Percentiles rank a stretch among this genome's conserved stretches.
Evolutionary conservation across 108 stramenopile species (phyloP).

Genomic region (Pseudonitzschia pungens): DNA sequence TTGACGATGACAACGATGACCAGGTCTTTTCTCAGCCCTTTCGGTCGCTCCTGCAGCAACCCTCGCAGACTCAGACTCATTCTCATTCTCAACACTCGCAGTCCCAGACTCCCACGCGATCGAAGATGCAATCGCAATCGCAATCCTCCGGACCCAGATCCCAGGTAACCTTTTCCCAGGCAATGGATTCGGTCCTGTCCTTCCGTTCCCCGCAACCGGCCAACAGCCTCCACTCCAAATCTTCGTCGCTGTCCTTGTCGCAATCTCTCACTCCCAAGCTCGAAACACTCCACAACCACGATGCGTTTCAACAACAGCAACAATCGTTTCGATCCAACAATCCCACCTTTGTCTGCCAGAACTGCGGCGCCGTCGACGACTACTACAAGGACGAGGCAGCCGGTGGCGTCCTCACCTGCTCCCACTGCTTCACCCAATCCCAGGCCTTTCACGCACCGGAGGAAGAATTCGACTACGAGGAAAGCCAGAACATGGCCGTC

Average conservation of each 20-base stretch:
- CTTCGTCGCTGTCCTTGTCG: not conserved
- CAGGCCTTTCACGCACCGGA: constrained; percentile 48
- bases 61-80: not conserved
- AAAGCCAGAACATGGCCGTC: constrained; percentile 44
- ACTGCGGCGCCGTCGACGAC: constrained; percentile 55
- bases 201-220: not conserved
- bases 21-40: constrained; percentile 8
- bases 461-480: constrained; percentile 63
- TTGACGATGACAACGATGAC: constrained; percentile 34
- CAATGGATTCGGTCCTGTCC: not conserved
- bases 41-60: not conserved
- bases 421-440: constrained; percentile 67
- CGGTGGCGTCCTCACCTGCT: constrained; percentile 52
- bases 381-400: constrained; percentile 63
- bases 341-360: constrained; percentile 50
- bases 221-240: too few relatives aligned
- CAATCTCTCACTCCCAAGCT: too few relatives aligned
- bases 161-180: not conserved
- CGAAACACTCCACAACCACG: too few relatives aligned
- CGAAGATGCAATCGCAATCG: not conserved
- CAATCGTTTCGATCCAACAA: not conserved
- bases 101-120: not conserved
- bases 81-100: too few relatives aligned
- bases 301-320: constrained; percentile 7
- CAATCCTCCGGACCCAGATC: not conserved